These are phyloP conservation scores for Asterionellopsis glacialis DNA, from an alignment of 108 stramenopile genomes.

Conservation along the genomic window DNA sequence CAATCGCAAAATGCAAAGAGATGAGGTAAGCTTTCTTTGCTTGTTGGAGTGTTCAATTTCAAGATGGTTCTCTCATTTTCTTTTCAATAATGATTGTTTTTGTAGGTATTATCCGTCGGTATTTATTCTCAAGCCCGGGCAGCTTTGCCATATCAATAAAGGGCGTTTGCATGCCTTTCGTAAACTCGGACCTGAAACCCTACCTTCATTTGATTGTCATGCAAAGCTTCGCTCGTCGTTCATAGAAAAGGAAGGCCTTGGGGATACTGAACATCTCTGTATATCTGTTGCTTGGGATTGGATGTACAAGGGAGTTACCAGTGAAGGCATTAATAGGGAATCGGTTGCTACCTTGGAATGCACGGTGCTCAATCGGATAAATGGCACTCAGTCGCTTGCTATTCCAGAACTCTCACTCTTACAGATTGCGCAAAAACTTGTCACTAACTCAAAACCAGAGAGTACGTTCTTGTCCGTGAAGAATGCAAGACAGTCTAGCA, in stretches of 20 bases:
- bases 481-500: background rate
- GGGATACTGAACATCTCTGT: conserved; percentile 46
- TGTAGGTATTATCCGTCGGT: conserved; percentile 82
- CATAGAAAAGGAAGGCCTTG: conserved; percentile 14
- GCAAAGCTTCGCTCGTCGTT: conserved; percentile 28
- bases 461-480: background rate
- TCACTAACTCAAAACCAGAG: conserved; percentile 15
- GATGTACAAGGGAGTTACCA: conserved; percentile 71
- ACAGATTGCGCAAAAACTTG: conserved; percentile 46
- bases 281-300: conserved; percentile 90
- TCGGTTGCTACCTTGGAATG: conserved; percentile 52
- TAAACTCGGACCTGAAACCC: conserved; percentile 43
- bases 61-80: background rate
- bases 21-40: conserved; percentile 54
- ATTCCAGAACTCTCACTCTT: conserved; percentile 69
- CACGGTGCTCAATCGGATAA: conserved; percentile 46
- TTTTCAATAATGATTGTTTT: conserved; percentile 4
- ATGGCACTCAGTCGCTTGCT: conserved; percentile 53
- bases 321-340: conserved; percentile 70
- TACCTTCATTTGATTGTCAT: conserved; percentile 50
- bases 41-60: background rate
- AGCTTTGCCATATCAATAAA: conserved; percentile 86
- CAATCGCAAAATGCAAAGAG: conserved; percentile 49
- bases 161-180: conserved; percentile 89
- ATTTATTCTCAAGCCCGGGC: conserved; percentile 80